Base-by-base conservation (phyloP, 805 yeast species). In the Nakazawaea ernobii region DNA sequence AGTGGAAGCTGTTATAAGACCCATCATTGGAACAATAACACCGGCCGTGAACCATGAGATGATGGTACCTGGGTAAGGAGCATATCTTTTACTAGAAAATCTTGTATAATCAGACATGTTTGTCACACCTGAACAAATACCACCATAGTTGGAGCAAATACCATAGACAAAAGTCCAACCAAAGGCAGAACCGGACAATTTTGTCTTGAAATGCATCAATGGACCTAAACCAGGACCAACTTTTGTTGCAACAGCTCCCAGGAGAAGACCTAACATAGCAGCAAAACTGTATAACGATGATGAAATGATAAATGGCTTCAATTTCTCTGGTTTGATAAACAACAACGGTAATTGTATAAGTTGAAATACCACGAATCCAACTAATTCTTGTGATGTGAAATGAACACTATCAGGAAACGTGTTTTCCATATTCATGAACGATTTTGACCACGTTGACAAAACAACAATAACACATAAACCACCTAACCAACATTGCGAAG, bases 141-240 rank as follows among this genome's bases (percentile, higher is more conserved):
- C 65, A 28, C 72, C 67, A 43, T 66, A 68, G 71, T 74, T 68
- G 24, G 63, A 60, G 11, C 67, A 58, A 51, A 69, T 67, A 15
- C 66, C 69, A 47, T 66, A 66, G 6, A 70, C 44, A 72, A 73
- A 70, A 59, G 59, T 58, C 72, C 73, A 69, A 15, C 64, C 73
- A 11, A 65, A 62, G 28, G 62, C 56, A 8, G 65, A 49, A 5
- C 60, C 39, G 1, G 58, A 51, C 15, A 63, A 45, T 2, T 54
- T 52, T 11, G 55, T 35, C 6, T 54, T 52, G n/a, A 38, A 35
- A 14, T 49, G 39, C 38, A 55, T 49, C 49, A 49, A 42, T 27
- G 53, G 53, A 53, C 37, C 60, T 30, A 53, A 42, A 27, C 66
- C 65, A 20, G 56, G 56, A 14, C 66, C 66, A 49, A 58, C 58